Evolutionary conservation across 768 basidiomycete genomes (phyloP).

Genomic region (Thelephora aurantiotincta): DNA sequence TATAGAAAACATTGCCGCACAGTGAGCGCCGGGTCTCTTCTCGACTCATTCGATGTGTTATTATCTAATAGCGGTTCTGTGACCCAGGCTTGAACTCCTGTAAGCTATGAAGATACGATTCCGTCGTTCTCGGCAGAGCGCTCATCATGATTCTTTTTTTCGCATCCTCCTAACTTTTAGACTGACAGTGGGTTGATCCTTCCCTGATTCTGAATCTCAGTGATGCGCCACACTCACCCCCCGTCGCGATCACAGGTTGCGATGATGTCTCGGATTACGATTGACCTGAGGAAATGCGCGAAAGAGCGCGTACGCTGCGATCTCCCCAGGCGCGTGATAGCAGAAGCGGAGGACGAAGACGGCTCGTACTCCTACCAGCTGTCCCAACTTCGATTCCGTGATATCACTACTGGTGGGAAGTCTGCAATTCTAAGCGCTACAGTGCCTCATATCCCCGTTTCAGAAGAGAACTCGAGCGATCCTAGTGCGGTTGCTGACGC

Average conservation of each 20-base stretch:
- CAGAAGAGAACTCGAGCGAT: no score
- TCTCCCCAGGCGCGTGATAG: neutral
- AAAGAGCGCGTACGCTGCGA: neutral
- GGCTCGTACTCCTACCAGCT: no score
- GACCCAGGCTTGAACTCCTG: slow-evolving; percentile 23
- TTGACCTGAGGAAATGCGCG: slow-evolving; percentile 33
- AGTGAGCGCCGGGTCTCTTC: slow-evolving; percentile 12
- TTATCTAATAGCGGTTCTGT: neutral
- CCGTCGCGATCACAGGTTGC: no score
- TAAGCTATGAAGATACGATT: slow-evolving; percentile 15
- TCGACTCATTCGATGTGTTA: neutral
- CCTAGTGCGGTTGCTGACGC: no score
- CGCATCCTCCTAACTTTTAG: neutral
- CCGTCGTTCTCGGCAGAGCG: neutral
- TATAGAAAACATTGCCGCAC: slow-evolving; percentile 23
- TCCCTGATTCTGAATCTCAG: no score
- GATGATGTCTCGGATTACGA: slow-evolving; percentile 59
- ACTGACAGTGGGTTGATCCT: no score
- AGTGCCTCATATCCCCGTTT: no score
- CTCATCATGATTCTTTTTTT: neutral
- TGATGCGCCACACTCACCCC: no score
- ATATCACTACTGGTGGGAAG: no score
- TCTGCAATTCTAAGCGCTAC: no score
- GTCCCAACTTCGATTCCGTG: no score
- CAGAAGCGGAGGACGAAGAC: neutral